Evolutionary conservation across 257 asterid species (phyloP), one percentile per base, ranked within the genome.

Genomic region (Prunella vulgaris): DNA sequence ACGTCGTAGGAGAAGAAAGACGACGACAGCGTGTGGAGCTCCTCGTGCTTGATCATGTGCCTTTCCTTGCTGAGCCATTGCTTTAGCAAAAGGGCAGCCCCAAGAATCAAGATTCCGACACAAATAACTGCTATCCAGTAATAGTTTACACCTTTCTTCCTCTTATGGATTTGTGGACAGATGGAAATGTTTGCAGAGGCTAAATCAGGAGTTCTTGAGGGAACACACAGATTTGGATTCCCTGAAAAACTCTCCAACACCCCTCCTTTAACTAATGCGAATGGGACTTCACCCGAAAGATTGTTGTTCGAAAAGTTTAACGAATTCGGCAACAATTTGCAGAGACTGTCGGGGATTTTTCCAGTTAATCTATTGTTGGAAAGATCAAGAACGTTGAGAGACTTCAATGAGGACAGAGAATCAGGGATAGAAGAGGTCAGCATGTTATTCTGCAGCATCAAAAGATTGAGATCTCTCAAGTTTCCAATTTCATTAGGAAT

Each of bases 221-320:
- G 90, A 8, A 88, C 21, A 67, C 99, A 91, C 2, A 94, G 93
- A 38, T 68, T 70, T 1, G 93, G 92, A 27, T 94, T 94, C 46
- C 88, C 90, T 3, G 84, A 56, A 67, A 91, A 94, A 69, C 90
- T 81, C 81, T 91, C 96, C 69, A 91, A 52, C 69, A 87, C 64
- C 12, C 96, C 97, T 10, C 85, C 95, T 60, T 74, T 80, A 14
- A 86, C 8, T 63, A 90, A 93, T 12, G 81, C 7, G 13, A 64
- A n/a, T 8, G 99, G 99, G n/a, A 90, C 84, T 3, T 84, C 80
- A 51, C 99, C 99, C 0, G 96, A 81, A 37, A 93, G 92, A 21
- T 73, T 70, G 48, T 93, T 93, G 79, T 85, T 73, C 13, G 99
- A 93, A 52, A 93, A 87, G 74, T 93, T 89, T 72, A 93, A 64